Percentiles rank a stretch among this genome's conserved stretches.
phyloP scores from a whole-genome alignment of 768 basidiomycete genomes.

The Rhizopogon vesiculosus region DNA sequence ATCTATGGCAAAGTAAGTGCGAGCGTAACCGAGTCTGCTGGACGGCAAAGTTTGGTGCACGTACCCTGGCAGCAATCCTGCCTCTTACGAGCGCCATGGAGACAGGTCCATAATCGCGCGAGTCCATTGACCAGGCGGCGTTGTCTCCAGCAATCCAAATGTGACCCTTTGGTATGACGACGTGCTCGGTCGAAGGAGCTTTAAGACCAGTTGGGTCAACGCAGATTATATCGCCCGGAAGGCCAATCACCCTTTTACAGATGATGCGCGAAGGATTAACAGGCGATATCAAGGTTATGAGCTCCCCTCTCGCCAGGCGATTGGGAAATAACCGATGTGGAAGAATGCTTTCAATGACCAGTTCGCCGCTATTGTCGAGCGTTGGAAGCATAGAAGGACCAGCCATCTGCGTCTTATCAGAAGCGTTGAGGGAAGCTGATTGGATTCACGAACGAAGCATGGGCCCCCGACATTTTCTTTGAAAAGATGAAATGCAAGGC shows the following conservation, averaged over 20 bases:
- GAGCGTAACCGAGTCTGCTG: background rate
- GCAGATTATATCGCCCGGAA: constrained; percentile 86
- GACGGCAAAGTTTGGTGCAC: constrained; percentile 11
- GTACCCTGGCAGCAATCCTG: constrained; percentile 60
- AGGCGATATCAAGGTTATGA: constrained; percentile 71
- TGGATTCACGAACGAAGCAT: constrained; percentile 38
- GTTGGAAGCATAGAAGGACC: constrained; percentile 86
- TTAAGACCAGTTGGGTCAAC: constrained; percentile 76
- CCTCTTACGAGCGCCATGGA: constrained; percentile 75
- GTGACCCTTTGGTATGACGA: constrained; percentile 79
- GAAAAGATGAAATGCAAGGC: constrained; percentile 59
- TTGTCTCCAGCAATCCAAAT: constrained; percentile 94
- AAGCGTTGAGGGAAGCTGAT: background rate
- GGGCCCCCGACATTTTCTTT: constrained; percentile 54
- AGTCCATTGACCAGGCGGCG: constrained; percentile 76
- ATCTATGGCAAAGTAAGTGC: constrained; percentile 16
- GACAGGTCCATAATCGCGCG: constrained; percentile 89
- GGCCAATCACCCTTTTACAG: constrained; percentile 87
- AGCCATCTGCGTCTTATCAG: constrained; percentile 39
- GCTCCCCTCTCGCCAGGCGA: constrained; percentile 64
- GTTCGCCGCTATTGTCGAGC: constrained; percentile 52
- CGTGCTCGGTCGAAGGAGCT: constrained; percentile 65
- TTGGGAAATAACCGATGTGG: constrained; percentile 47
- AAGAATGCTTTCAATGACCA: constrained; percentile 58
- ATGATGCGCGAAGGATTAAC: constrained; percentile 59